These are phyloP conservation scores for Salix viminalis DNA, from an alignment of 345 rosid species.

Conservation along the genomic window DNA sequence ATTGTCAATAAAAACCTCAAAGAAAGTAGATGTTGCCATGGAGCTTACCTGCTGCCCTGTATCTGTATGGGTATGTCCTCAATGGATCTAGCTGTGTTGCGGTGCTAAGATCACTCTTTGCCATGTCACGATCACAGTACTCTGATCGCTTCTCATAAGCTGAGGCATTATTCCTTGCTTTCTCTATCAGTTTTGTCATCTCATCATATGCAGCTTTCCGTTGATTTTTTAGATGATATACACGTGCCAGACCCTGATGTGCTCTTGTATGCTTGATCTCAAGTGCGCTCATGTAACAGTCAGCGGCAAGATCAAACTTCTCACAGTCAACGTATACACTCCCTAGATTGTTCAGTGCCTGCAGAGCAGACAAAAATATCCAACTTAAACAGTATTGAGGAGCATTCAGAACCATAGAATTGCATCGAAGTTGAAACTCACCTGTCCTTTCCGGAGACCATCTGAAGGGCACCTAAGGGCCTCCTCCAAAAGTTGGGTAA, in stretches of 20 bases:
- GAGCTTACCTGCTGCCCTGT: slow-evolving; percentile 83
- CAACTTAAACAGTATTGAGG: not conserved
- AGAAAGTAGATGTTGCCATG: not conserved
- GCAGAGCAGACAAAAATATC: slow-evolving; percentile 21
- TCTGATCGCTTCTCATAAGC: slow-evolving; percentile 96
- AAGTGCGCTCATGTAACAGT: slow-evolving; percentile 84
- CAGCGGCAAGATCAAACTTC: slow-evolving; percentile 83
- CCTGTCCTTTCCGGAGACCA: slow-evolving; percentile 99
- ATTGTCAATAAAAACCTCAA: not conserved
- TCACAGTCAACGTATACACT: slow-evolving; percentile 81
- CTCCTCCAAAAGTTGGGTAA: slow-evolving; percentile 77
- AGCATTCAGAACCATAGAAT: not conserved
- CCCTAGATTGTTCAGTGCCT: slow-evolving; percentile 93
- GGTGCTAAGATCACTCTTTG: slow-evolving; percentile 72
- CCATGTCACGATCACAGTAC: slow-evolving; percentile 91
- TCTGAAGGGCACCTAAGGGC: slow-evolving; percentile 97
- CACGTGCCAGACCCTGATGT: slow-evolving; percentile 93
- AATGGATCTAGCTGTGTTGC: slow-evolving; percentile 85
- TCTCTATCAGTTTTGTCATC: slow-evolving; percentile 93
- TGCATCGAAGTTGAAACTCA: slow-evolving; percentile 23
- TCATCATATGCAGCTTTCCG: slow-evolving; percentile 87
- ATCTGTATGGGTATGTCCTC: slow-evolving; percentile 96
- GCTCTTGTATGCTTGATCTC: slow-evolving; percentile 95
- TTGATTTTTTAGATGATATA: slow-evolving; percentile 75
- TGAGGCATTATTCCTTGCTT: slow-evolving; percentile 82